Conservation (phyloP, 306 rosid genomes). For the Spatholobus suberectus region DNA sequence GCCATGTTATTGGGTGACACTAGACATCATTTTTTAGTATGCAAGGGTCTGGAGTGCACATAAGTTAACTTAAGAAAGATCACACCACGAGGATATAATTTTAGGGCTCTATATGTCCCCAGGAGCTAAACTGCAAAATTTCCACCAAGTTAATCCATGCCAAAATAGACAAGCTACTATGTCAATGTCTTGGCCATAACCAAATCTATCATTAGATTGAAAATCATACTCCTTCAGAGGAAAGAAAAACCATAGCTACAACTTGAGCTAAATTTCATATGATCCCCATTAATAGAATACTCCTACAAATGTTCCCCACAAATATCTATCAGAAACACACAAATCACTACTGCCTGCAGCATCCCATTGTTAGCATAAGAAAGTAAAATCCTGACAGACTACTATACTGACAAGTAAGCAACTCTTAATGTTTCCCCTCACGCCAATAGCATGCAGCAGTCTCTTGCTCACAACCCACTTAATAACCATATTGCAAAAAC, state of each 20-base stretch:
- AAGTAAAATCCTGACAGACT: neutral
- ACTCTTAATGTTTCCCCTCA: neutral
- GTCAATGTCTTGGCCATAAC: slow-evolving; percentile 21
- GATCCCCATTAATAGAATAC: neutral
- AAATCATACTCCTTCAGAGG: neutral
- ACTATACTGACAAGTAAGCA: neutral
- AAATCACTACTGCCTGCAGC: neutral
- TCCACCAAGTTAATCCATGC: slow-evolving; percentile 13
- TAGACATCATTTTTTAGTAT: slow-evolving; percentile 1
- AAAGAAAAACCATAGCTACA: neutral
- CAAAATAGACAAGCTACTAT: slow-evolving; percentile 15
- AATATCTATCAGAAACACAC: neutral
- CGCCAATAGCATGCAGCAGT: neutral
- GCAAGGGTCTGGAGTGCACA: neutral
- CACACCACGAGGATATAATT: neutral
- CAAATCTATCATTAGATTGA: neutral
- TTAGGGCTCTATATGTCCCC: slow-evolving; percentile 4
- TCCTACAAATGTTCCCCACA: neutral
- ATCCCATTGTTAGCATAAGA: neutral
- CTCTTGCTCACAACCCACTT: slow-evolving; percentile 1
- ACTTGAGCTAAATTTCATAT: neutral
- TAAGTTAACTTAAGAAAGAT: slow-evolving; percentile 6
- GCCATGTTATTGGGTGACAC: neutral
- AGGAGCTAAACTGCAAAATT: slow-evolving; percentile 18
- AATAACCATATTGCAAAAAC: slow-evolving; percentile 7